Base-by-base conservation (phyloP, 1,284 basidiomycete species). In the Mycosarcoma maydis region DNA sequence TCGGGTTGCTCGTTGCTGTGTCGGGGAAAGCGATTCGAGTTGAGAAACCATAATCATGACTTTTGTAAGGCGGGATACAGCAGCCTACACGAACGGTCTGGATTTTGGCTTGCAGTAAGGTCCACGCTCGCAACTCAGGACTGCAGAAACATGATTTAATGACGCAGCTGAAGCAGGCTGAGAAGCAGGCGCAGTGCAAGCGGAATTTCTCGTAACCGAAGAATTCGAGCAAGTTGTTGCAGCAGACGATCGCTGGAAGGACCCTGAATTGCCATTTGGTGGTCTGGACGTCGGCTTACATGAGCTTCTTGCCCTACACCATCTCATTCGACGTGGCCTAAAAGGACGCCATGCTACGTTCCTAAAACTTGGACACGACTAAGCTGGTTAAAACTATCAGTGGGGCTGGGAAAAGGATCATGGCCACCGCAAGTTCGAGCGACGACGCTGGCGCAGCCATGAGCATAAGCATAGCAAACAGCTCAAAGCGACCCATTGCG, bases 231-330 rank as follows among this genome's bases (percentile, higher is more conserved):
- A n/a, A n/a, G n/a, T n/a, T n/a, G n/a, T n/a, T n/a, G 8, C 24
- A 22, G 9, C 17, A 46, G 55, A 57, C 61, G 61, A 65, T 65
- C 55, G 50, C 50, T 44, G 20, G 26, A 27, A 56, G 50, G 61
- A 58, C 55, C 50, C 61, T 58, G 40, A 46, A 62, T 29, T 38
- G 14, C 29, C 32, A 32, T 36, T 29, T 23, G 24, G 20, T 7
- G 3, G 22, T 29, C 39, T 40, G 43, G 46, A 38, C 27, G 29
- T 50, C 51, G 47, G 59, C 46, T 55, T 61, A 55, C 47, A 37
- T 51, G 42, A 61, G 30, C 32, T 19, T n/a, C 13, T 20, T 20
- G 17, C 9, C 27, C 19, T 43, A 44, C 50, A 49, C 51, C 57
- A n/a, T n/a, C n/a, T n/a, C 45, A 29, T 30, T 27, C 23, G 10